phyloP scores from a whole-genome alignment of 2,329 filamentous ascomycete species.

The Trichocomaceae sp. region DNA sequence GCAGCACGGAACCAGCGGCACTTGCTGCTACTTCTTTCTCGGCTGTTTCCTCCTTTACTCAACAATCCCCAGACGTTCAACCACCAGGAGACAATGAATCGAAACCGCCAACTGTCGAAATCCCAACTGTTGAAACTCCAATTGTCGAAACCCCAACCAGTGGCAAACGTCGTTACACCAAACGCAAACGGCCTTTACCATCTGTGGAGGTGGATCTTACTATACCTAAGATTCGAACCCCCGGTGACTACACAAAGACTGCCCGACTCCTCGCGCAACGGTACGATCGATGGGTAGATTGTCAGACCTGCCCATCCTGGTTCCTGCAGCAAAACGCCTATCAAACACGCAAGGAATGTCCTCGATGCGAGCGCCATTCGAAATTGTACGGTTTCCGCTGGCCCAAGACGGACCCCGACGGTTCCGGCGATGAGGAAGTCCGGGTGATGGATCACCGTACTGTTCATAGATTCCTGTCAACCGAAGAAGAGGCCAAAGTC shows the following conservation, averaged over 20 bases:
- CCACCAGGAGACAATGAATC: constrained; percentile 14
- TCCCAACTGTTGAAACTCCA: too few species aligned
- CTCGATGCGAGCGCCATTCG: constrained; percentile 87
- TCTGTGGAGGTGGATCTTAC: constrained; percentile 32
- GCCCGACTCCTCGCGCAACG: constrained; percentile 67
- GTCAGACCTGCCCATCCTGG: constrained; percentile 69
- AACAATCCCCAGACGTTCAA: constrained; percentile 1
- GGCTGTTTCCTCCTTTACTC: not conserved
- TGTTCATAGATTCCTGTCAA: constrained; percentile 74
- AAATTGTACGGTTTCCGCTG: constrained; percentile 92
- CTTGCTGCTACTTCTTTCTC: not conserved
- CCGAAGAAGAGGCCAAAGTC: constrained; percentile 55
- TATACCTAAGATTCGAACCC: constrained; percentile 45
- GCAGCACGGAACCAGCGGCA: not conserved
- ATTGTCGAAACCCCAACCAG: constrained; percentile 16
- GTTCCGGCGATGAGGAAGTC: constrained; percentile 62
- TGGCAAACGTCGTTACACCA: constrained; percentile 21
- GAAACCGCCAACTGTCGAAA: too few species aligned
- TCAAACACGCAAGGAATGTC: constrained; percentile 76
- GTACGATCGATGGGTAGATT: constrained; percentile 78
- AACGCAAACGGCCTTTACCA: constrained; percentile 22
- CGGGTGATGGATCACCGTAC: constrained; percentile 75
- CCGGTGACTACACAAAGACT: constrained; percentile 79
- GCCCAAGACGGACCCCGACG: constrained; percentile 87
- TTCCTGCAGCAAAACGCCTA: constrained; percentile 90